phyloP scores from a whole-genome alignment of 2,329 filamentous ascomycete genomes.

The Apiospora phragmitis region DNA sequence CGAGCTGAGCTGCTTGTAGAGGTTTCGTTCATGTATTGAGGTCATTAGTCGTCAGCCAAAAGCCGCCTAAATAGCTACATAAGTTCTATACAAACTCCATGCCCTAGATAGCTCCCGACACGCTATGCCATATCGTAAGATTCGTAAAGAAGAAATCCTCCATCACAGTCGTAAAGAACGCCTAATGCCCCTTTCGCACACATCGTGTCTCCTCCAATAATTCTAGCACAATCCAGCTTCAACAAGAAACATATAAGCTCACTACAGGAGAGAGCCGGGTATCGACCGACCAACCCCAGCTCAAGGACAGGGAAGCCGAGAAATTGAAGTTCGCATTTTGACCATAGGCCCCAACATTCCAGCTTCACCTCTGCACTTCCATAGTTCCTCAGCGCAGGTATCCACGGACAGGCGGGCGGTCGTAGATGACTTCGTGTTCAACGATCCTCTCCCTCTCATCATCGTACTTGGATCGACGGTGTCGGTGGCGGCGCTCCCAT shows the following conservation, averaged over 20 bases:
- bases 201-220: background rate
- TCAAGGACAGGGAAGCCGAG: no score
- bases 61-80: constrained; percentile 7
- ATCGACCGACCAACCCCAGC: no score
- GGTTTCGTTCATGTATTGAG: background rate
- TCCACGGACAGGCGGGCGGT: constrained; percentile 37
- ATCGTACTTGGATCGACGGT: constrained; percentile 44
- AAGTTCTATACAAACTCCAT: constrained; percentile 8
- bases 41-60: constrained; percentile 8
- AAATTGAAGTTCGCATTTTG: no score
- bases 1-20: background rate
- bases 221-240: background rate
- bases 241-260: background rate
- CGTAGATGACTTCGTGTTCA: constrained; percentile 69
- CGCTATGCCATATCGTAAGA: constrained; percentile 6
- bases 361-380: background rate
- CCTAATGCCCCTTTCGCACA: background rate
- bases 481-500: constrained; percentile 44
- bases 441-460: constrained; percentile 63
- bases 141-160: background rate
- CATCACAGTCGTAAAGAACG: background rate
- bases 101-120: constrained; percentile 6
- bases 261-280: no score
- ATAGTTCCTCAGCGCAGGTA: constrained; percentile 26
- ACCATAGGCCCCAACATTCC: no score